phyloP scores from a whole-genome alignment of 2,329 filamentous ascomycete genomes.

The Parafenestella ontariensis region DNA sequence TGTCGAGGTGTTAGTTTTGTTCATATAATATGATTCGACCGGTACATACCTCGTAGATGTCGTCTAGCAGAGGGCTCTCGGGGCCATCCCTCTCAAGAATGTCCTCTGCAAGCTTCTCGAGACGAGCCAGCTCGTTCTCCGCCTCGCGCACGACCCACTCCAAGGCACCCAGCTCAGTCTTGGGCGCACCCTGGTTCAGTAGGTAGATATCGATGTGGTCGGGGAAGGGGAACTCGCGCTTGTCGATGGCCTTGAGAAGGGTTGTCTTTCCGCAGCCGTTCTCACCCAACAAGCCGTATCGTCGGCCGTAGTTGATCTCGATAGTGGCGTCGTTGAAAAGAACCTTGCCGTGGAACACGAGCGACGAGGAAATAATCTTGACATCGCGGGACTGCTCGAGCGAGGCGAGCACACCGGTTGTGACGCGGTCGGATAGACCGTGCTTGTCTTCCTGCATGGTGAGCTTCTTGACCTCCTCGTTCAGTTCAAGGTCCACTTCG shows the following conservation, averaged over 20 bases:
- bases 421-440: constrained; percentile 96
- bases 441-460: constrained; percentile 94
- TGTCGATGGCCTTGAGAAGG: constrained; percentile 91
- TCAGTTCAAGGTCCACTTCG: constrained; percentile 69
- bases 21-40: no score
- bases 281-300: constrained; percentile 95
- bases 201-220: constrained; percentile 98
- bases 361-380: constrained; percentile 91
- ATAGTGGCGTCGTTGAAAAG: constrained; percentile 92
- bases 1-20: constrained; percentile 48
- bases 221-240: constrained; percentile 93
- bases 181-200: constrained; percentile 93
- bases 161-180: constrained; percentile 85
- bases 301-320: constrained; percentile 89
- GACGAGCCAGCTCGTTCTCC: constrained; percentile 86
- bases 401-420: constrained; percentile 93
- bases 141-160: constrained; percentile 98
- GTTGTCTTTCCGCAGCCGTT: constrained; percentile 99
- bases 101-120: constrained; percentile 88
- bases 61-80: constrained; percentile 87
- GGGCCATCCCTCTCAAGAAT: constrained; percentile 92
- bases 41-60: constrained; percentile 86
- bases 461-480: constrained; percentile 84
- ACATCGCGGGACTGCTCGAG: constrained; percentile 86
- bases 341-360: constrained; percentile 98